A percentile compares a stretch with the other conserved stretches of the same genome.
These are phyloP conservation scores for Malbranchea zuffiana DNA, from an alignment of 2,329 filamentous ascomycete species.

Conservation along the genomic window DNA sequence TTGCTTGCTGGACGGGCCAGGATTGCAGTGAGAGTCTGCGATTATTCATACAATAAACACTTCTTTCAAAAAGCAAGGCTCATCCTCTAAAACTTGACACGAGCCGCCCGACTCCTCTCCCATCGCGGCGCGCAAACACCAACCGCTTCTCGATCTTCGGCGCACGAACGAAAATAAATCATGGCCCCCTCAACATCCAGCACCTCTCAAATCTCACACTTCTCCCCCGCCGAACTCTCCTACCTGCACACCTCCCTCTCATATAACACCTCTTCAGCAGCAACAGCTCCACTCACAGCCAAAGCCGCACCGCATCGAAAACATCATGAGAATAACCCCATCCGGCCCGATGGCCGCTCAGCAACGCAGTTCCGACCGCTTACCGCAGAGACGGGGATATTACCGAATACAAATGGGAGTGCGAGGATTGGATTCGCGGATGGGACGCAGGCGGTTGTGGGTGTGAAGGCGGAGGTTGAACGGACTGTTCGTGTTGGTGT, in stretches of 20 bases:
- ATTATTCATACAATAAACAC: too few relatives aligned
- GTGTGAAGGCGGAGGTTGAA: conserved; percentile 90
- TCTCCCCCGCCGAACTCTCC: conserved; percentile 91
- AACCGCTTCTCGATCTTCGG: too few relatives aligned
- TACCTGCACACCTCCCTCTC: conserved; percentile 88
- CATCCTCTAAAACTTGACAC: too few relatives aligned
- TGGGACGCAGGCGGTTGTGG: conserved; percentile 90
- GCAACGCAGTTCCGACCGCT: conserved; percentile 83
- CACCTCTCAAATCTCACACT: conserved; percentile 44
- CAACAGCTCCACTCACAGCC: too few relatives aligned
- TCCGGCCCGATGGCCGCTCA: conserved; percentile 76
- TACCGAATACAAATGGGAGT: conserved; percentile 83
- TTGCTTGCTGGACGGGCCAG: too few relatives aligned
- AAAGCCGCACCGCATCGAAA: too few relatives aligned
- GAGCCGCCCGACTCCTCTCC: too few relatives aligned
- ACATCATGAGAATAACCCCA: conserved; percentile 57
- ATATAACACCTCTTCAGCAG: too few relatives aligned
- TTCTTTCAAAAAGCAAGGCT: too few relatives aligned
- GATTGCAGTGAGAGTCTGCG: too few relatives aligned
- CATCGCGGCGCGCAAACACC: too few relatives aligned
- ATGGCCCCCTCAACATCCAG: conserved; percentile 45
- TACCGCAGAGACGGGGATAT: conserved; percentile 77
- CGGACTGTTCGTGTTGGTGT: conserved; percentile 43
- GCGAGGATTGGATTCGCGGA: conserved; percentile 90
- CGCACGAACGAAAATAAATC: too few relatives aligned